phyloP scores from a whole-genome alignment of 2,329 filamentous ascomycete genomes.

The Trichoderma afroharzianum region DNA sequence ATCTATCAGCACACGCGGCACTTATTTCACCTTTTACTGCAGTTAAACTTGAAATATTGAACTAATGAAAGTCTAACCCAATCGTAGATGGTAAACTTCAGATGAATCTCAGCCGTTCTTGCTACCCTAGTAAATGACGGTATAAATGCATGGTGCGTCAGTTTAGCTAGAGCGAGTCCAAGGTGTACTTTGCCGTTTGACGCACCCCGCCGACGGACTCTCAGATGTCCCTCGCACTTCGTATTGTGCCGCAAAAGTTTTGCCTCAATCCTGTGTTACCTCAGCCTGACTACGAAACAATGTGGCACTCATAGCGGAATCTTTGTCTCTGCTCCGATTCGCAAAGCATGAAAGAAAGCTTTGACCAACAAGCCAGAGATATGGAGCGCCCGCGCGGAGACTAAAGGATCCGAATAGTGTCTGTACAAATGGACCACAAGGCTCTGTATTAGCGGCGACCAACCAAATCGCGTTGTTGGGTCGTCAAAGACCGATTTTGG shows the following conservation, averaged over 20 bases:
- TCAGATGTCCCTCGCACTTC: background rate
- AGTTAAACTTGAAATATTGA: background rate
- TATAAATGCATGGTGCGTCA: background rate
- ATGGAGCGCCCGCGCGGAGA: background rate
- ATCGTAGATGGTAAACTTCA: background rate
- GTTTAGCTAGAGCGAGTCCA: background rate
- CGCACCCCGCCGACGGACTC: background rate
- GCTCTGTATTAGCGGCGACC: background rate
- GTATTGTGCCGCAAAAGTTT: background rate
- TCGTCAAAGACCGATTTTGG: background rate
- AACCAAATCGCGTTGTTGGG: background rate
- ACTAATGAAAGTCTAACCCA: background rate
- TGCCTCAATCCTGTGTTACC: background rate
- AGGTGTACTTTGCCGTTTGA: background rate
- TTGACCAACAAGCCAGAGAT: background rate
- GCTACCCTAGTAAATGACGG: background rate
- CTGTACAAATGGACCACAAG: background rate
- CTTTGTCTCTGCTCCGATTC: background rate
- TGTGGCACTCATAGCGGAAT: background rate
- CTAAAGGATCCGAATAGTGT: background rate
- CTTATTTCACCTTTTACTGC: background rate
- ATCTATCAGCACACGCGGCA: background rate
- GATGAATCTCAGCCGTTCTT: background rate
- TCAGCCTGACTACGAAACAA: background rate
- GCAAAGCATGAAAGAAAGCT: background rate